Conservation (phyloP, 2,329 filamentous ascomycete species). For the Xenoacremonium recifei region DNA sequence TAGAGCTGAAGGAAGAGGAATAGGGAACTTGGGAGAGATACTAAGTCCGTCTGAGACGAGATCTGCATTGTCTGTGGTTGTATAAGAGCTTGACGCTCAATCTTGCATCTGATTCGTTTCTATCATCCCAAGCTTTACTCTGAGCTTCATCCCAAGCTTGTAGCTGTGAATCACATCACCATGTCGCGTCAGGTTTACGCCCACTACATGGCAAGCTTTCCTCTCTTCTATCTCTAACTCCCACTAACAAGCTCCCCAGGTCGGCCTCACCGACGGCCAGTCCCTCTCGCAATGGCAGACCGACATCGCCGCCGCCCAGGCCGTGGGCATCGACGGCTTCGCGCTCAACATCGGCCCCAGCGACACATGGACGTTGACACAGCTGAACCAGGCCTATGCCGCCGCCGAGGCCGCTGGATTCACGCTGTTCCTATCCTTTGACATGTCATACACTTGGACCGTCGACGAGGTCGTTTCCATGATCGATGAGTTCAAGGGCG, state of each 20-base stretch:
- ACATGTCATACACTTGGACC: slow-evolving; percentile 32
- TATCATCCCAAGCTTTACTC: too few relatives aligned
- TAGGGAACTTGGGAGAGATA: too few relatives aligned
- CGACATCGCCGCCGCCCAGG: slow-evolving; percentile 33
- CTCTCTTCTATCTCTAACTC: neutral
- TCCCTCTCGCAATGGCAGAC: slow-evolving; percentile 27
- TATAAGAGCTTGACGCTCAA: too few relatives aligned
- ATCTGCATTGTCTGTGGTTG: too few relatives aligned
- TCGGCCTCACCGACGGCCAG: slow-evolving; percentile 32
- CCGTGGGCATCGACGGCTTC: slow-evolving; percentile 40
- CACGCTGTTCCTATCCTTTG: slow-evolving; percentile 42
- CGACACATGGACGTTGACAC: slow-evolving; percentile 30
- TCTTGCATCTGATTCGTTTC: too few relatives aligned
- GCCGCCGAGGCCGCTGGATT: slow-evolving; percentile 24
- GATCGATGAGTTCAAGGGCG: slow-evolving; percentile 22
- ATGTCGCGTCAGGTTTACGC: slow-evolving; percentile 27
- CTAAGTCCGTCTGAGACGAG: too few relatives aligned
- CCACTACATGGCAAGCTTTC: slow-evolving; percentile 28
- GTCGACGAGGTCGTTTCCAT: slow-evolving; percentile 22
- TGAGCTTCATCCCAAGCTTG: too few relatives aligned
- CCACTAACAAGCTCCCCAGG: slow-evolving; percentile 12
- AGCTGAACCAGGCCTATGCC: slow-evolving; percentile 29
- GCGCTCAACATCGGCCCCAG: slow-evolving; percentile 38
- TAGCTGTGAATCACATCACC: too few relatives aligned
- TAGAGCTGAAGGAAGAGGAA: too few relatives aligned